Percentiles rank a stretch among this genome's conserved stretches.
phyloP scores from a whole-genome alignment of 257 asterid species.

The Primulina tabacum region DNA sequence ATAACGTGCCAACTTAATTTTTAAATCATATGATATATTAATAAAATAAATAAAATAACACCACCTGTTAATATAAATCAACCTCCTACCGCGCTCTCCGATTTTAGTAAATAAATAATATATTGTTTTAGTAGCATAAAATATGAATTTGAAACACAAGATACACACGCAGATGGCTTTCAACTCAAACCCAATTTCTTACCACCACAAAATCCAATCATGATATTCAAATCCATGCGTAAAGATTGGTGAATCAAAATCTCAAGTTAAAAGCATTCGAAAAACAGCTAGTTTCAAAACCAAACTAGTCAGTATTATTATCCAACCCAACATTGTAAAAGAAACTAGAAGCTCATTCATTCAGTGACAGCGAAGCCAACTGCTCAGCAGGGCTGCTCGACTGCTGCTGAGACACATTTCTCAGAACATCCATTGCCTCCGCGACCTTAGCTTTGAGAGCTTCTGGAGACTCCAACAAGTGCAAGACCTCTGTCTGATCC shows the following conservation, averaged over 20 bases:
- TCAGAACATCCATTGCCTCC: conserved; percentile 60
- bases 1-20: too few species aligned
- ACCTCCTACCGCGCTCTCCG: too few species aligned
- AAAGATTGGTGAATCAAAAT: not conserved
- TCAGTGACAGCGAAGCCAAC: conserved; percentile 40
- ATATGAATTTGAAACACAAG: not conserved
- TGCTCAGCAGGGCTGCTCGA: conserved; percentile 33
- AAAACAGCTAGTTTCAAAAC: not conserved
- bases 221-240: not conserved
- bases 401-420: conserved; percentile 47
- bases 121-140: too few species aligned
- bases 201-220: not conserved
- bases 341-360: conserved; percentile 10
- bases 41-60: too few species aligned
- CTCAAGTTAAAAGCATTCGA: not conserved
- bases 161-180: not conserved
- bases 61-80: too few species aligned
- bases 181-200: not conserved
- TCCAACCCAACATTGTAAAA: not conserved
- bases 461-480: conserved; percentile 69
- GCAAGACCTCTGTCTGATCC: conserved; percentile 67
- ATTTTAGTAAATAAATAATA: too few species aligned
- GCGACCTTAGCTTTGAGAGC: conserved; percentile 59
- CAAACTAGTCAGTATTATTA: not conserved
- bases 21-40: too few species aligned